These are phyloP conservation scores for Tetrahymena borealis DNA, from an alignment of 73 alveolate genomes.

Conservation along the genomic window DNA sequence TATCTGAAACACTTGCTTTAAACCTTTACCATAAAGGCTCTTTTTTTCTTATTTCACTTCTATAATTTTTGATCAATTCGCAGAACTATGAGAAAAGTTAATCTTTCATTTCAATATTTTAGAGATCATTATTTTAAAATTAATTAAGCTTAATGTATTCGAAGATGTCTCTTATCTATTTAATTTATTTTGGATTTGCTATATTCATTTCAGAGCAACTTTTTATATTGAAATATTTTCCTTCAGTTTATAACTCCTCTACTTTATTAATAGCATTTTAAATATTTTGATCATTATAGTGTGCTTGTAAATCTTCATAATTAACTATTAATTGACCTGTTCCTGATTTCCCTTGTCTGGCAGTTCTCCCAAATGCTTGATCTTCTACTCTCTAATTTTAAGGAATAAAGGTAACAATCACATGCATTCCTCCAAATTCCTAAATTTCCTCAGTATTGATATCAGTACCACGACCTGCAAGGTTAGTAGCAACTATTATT, in stretches of 20 bases:
- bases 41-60: no score
- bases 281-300: not conserved
- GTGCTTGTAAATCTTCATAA: not conserved
- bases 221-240: no score
- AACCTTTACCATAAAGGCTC: no score
- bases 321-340: slow-evolving; percentile 7
- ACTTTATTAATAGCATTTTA: not conserved
- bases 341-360: slow-evolving; percentile 9
- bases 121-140: no score
- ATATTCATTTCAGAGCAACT: no score
- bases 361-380: slow-evolving; percentile 51
- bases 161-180: no score
- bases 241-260: not conserved
- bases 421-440: slow-evolving; percentile 77
- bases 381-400: slow-evolving; percentile 61
- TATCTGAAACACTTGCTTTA: no score
- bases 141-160: no score
- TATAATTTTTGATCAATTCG: no score
- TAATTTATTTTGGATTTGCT: no score
- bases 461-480: slow-evolving; percentile 73
- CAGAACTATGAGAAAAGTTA: no score
- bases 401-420: slow-evolving; percentile 62
- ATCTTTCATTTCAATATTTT: no score
- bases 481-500: slow-evolving; percentile 53
- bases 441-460: slow-evolving; percentile 44